phyloP scores from a whole-genome alignment of 441 rosid genomes.

The Pelargonium australe region DNA sequence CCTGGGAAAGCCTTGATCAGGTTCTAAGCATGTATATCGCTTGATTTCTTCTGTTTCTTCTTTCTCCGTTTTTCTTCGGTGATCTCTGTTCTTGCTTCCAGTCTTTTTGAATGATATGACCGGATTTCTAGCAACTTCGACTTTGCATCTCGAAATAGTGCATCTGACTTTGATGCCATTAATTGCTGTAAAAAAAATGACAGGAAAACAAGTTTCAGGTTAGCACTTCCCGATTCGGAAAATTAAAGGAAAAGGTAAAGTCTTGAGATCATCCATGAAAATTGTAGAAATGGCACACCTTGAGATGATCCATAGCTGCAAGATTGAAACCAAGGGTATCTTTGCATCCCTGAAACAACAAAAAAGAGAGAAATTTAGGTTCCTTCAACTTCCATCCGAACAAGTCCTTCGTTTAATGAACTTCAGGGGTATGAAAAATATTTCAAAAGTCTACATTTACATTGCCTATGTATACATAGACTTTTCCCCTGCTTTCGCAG shows the following conservation, averaged over 20 bases:
- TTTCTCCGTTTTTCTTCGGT: constrained; percentile 49
- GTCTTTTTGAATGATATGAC: constrained; percentile 55
- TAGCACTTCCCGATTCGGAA: background rate
- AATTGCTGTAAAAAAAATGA: constrained; percentile 46
- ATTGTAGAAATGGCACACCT: constrained; percentile 27
- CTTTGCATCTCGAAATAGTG: constrained; percentile 69
- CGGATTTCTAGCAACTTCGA: constrained; percentile 67
- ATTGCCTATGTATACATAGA: no score
- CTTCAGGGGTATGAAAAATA: background rate
- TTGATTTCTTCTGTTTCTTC: constrained; percentile 68
- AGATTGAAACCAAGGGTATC: constrained; percentile 84
- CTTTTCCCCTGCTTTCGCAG: no score
- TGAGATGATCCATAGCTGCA: constrained; percentile 91
- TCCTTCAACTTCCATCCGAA: no score
- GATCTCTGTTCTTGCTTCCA: constrained; percentile 45
- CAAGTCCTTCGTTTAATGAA: background rate
- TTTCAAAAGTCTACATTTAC: background rate
- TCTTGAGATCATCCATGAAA: background rate
- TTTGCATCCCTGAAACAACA: constrained; percentile 58
- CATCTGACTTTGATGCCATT: constrained; percentile 83
- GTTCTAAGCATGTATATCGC: constrained; percentile 26
- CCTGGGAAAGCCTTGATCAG: background rate
- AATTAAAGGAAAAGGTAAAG: background rate
- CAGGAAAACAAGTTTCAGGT: background rate
- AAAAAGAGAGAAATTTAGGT: background rate